Evolutionary conservation across 805 yeast genomes (phyloP).

Genomic region (Blastobotrys attinorum): DNA sequence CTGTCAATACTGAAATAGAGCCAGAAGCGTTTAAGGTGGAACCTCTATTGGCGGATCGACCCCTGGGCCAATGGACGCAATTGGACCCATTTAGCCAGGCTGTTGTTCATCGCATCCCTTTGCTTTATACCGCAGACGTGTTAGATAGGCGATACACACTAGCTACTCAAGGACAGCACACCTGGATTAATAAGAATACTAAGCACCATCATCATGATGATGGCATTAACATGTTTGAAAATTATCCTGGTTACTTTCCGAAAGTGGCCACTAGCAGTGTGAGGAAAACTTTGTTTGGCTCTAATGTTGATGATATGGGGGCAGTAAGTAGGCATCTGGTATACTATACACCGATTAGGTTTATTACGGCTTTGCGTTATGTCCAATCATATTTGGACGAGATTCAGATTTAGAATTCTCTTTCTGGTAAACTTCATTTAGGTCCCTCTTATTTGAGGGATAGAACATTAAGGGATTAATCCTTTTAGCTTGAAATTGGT

Average conservation of each 20-base stretch:
- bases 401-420: no score
- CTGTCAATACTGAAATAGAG: neutral
- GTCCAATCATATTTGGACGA: neutral
- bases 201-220: no score
- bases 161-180: neutral
- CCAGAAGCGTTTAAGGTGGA: conserved; percentile 1
- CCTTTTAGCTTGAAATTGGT: no score
- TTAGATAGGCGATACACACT: conserved; percentile 11
- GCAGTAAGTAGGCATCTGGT: neutral
- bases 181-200: no score
- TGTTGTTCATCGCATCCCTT: conserved; percentile 8
- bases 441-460: no score
- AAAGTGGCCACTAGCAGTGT: neutral
- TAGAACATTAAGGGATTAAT: no score
- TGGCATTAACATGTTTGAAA: neutral
- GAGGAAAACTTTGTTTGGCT: neutral
- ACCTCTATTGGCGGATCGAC: conserved; percentile 9
- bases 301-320: neutral
- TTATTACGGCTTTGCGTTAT: neutral
- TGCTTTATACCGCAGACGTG: conserved; percentile 13
- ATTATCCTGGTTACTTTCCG: neutral
- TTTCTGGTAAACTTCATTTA: no score
- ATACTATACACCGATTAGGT: neutral
- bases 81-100: neutral
- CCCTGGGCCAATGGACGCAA: conserved; percentile 4